Evolutionary conservation across 2,329 filamentous ascomycete species (phyloP).

Genomic region (Allantophomopsis cytisporea): DNA sequence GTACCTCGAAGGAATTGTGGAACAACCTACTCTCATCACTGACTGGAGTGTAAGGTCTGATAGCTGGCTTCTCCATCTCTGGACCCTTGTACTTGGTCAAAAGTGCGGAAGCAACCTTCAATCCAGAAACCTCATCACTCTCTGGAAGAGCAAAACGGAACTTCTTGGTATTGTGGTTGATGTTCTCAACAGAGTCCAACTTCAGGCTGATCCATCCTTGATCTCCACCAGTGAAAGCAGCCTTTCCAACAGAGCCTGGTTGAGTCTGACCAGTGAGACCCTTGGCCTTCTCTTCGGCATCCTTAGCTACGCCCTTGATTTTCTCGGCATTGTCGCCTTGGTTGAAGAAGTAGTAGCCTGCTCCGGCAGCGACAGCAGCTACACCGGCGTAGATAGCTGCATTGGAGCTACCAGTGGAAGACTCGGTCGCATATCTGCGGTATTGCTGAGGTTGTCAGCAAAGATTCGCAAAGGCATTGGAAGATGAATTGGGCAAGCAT

Average conservation of each 20-base stretch:
- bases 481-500: conserved; percentile 16
- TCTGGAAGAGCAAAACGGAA: conserved; percentile 81
- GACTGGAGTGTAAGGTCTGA: conserved; percentile 86
- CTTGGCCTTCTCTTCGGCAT: conserved; percentile 40
- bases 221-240: conserved; percentile 66
- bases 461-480: conserved; percentile 1
- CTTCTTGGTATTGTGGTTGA: conserved; percentile 94
- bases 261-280: conserved; percentile 19
- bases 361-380: conserved; percentile 43
- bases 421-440: conserved; percentile 61
- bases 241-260: conserved; percentile 18
- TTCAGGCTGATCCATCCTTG: conserved; percentile 79
- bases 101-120: conserved; percentile 72
- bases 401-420: conserved; percentile 32
- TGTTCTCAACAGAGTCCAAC: conserved; percentile 60
- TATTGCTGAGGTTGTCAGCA: conserved; percentile 32
- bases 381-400: conserved; percentile 45
- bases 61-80: conserved; percentile 71
- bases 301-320: conserved; percentile 37
- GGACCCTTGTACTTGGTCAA: conserved; percentile 83
- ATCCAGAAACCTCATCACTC: conserved; percentile 69
- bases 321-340: conserved; percentile 32
- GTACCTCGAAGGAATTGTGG: background rate
- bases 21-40: conserved; percentile 63
- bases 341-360: conserved; percentile 38